Percentiles rank a stretch among this genome's conserved stretches.
Conservation (phyloP, 2,329 filamentous ascomycete genomes). For the Cadophora gregata region DNA sequence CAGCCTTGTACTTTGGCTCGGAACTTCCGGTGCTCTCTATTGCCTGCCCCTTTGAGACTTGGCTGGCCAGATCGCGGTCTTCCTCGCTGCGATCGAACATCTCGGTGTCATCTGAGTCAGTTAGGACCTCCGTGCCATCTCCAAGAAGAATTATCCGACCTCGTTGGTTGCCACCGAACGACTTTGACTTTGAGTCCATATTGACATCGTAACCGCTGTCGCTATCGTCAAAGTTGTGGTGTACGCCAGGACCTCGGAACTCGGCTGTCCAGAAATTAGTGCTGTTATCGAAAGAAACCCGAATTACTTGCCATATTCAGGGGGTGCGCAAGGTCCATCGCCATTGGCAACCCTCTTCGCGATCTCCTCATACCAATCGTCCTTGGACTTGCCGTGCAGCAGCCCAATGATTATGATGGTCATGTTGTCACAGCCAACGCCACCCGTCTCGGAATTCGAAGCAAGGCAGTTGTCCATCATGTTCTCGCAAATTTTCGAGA, state of each 20-base stretch:
- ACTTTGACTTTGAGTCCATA: conserved; percentile 66
- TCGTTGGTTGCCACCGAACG: conserved; percentile 72
- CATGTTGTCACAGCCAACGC: conserved; percentile 99
- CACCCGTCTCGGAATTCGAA: conserved; percentile 96
- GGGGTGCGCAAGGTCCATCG: conserved; percentile 97
- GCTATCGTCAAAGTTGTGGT: conserved; percentile 83
- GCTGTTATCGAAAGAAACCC: conserved; percentile 29
- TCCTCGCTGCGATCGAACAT: conserved; percentile 92
- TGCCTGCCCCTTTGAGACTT: conserved; percentile 71
- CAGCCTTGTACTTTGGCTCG: conserved; percentile 35
- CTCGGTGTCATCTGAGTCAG: conserved; percentile 86
- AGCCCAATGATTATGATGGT: conserved; percentile 93
- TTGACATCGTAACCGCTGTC: conserved; percentile 79
- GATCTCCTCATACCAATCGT: conserved; percentile 98
- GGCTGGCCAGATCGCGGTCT: conserved; percentile 83
- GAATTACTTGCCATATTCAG: conserved; percentile 84
- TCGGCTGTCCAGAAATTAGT: conserved; percentile 64
- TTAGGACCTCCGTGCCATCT: conserved; percentile 91
- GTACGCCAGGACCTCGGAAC: conserved; percentile 82
- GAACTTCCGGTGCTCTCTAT: conserved; percentile 17
- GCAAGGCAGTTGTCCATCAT: conserved; percentile 99
- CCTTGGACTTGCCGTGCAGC: conserved; percentile 89
- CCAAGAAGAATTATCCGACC: conserved; percentile 94
- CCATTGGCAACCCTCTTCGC: conserved; percentile 92
- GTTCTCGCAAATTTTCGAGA: conserved; percentile 97